These are phyloP conservation scores for Punica granatum DNA, from an alignment of 345 rosid species.

Conservation along the genomic window DNA sequence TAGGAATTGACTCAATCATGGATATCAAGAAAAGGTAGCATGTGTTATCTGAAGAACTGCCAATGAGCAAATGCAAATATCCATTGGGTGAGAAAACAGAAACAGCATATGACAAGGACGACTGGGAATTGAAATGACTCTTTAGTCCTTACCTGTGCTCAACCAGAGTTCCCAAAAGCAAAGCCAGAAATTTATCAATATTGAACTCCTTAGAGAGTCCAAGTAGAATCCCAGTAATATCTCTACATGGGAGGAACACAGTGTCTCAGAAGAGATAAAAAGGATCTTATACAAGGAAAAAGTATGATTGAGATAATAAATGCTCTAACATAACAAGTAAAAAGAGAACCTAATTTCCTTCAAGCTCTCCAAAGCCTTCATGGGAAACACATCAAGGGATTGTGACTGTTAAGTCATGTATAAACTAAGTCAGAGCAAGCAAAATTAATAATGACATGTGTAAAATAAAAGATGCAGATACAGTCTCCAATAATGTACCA, in stretches of 20 bases:
- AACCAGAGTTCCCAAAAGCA: slow-evolving; percentile 55
- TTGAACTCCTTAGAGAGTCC: slow-evolving; percentile 67
- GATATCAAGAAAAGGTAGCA: slow-evolving; percentile 41
- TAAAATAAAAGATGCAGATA: too few relatives aligned
- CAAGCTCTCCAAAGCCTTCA: slow-evolving; percentile 62
- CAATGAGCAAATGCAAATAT: slow-evolving; percentile 19
- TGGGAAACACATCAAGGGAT: slow-evolving; percentile 50
- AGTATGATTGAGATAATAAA: neutral
- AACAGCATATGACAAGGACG: slow-evolving; percentile 8
- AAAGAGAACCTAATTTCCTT: slow-evolving; percentile 55
- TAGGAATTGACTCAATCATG: slow-evolving; percentile 58
- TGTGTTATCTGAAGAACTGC: slow-evolving; percentile 64
- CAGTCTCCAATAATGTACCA: too few relatives aligned
- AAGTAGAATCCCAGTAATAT: slow-evolving; percentile 48
- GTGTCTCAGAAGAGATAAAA: slow-evolving; percentile 6
- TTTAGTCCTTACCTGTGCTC: slow-evolving; percentile 63
- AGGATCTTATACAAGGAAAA: neutral
- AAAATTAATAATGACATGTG: neutral
- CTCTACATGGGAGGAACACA: slow-evolving; percentile 36
- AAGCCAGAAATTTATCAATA: slow-evolving; percentile 58
- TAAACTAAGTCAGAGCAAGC: slow-evolving; percentile 19
- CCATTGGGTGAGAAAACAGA: slow-evolving; percentile 8
- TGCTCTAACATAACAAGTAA: neutral
- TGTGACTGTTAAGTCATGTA: slow-evolving; percentile 43
- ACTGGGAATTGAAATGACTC: neutral